Evolutionary conservation across 164 flowering plant species (phyloP), one percentile per base, ranked within the genome.

Genomic region (Tinospora cordifolia): DNA sequence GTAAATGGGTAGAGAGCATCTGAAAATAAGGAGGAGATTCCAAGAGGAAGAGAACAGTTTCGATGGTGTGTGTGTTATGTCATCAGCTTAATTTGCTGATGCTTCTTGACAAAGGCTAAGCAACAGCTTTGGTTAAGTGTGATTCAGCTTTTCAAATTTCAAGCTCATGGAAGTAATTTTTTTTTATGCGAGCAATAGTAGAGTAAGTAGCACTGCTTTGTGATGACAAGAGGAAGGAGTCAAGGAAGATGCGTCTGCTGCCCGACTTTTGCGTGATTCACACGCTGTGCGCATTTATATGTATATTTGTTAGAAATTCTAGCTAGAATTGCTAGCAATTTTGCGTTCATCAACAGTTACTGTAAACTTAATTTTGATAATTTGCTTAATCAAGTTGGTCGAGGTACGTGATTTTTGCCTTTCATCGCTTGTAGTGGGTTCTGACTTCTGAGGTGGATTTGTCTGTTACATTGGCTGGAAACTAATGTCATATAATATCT

Each of bases 41-140:
- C 80, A 71, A 77, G 17, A 47, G 39, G 44, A 36, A 67, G 24
- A 38, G 47, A 73, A 77, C 79, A 67, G 62, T 22, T n/a, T 39
- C 17, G 39, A 26, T 19, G 47, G 67, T 46, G 46, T 69, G 60
- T 51, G 63, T 30, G 3, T 62, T 67, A 24, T 71, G 39, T 65
- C 62, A 74, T 75, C 36, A 30, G 36, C 36, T 71, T 70, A 9
- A 22, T 44, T 22, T 30, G 36, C 36, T 27, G 26, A 63, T 39
- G 39, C 68, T 27, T 8, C 36, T 30, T 2, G 62, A 63, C 79
- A 70, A 73, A 62, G 3, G 74, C 74, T 40, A 67, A 24, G 36
- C 24, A 69, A 67, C 75, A 70, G 30, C 14, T 44, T 63, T 40
- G 67, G 62, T 54, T 57, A 25, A 64, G 62, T 65, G 36, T 58